Evolutionary conservation across 2,329 filamentous ascomycete genomes (phyloP), one percentile per base, ranked within the genome.

Genomic region (Hymenoscyphus repandus): DNA sequence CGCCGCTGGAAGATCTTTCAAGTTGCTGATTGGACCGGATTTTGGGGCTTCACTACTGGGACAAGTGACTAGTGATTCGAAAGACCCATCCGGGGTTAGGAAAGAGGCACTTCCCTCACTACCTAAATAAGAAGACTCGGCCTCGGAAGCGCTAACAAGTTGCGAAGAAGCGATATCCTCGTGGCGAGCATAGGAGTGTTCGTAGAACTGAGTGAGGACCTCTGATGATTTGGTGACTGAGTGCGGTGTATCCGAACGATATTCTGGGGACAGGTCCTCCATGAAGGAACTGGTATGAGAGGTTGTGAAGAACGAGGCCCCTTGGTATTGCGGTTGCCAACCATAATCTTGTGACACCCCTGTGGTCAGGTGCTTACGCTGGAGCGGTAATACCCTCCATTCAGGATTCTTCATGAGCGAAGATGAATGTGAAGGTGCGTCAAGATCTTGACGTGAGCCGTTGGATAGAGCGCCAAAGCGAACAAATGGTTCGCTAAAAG

Each of bases 101-200:
- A 69, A 68, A 0, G 69, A 70, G 0, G 51, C 62, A 6, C 66
- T 67, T 13, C 63, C 60, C 44, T 69, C 68, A n/a, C 58, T 49
- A 6, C 15, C 22, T 22, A 13, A 39, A 32, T 61, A 58, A 1
- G 58, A 62, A 6, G 53, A 62, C 47, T 36, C 58, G 42, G 43
- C 32, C 36, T 59, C 51, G 57, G 65, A 59, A 51, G 61, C 47
- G 10, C 54, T 37, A 0, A 55, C 52, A 18, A 84, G 70, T 53
- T 86, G 78, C 1, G 84, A 86, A 0, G 83, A 86, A 1, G 78
- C 69, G 3, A 86, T 67, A 12, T 82, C 78, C 55, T 88, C 77
- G 64, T 95, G 82, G 12, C 85, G 70, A 1, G 82, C 79, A 44
- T 95, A 76, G 0, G 89, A 93, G 61, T 92, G 82, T 56, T 93